Percentiles rank a stretch among this genome's conserved stretches.
Conservation (phyloP, 331 rosid species). For the Telfairia occidentalis region DNA sequence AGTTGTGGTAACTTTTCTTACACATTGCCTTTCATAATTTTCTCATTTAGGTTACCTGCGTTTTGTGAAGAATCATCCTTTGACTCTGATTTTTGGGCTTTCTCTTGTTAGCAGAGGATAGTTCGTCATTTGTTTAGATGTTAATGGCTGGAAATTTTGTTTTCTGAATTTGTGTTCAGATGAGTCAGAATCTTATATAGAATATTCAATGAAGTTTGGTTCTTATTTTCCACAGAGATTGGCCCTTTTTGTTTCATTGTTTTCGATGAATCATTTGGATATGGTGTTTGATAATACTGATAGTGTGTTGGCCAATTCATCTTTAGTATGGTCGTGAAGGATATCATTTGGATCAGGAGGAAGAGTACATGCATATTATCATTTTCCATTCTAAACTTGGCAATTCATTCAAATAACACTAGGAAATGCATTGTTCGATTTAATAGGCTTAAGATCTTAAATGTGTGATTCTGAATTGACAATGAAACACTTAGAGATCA, state of each 20-base stretch:
- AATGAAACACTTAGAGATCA: background rate
- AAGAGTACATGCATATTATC: background rate
- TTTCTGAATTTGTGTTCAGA: constrained; percentile 1
- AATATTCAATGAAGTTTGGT: background rate
- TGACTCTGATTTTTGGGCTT: background rate
- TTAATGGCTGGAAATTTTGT: background rate
- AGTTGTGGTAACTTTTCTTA: constrained; percentile 6
- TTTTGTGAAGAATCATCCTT: background rate
- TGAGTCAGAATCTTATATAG: background rate
- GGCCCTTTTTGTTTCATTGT: background rate
- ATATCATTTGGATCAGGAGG: background rate
- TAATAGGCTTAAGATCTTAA: background rate
- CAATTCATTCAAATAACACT: background rate
- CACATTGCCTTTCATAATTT: background rate
- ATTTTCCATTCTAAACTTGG: background rate
- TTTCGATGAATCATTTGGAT: background rate
- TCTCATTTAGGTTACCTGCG: background rate
- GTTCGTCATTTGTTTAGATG: background rate
- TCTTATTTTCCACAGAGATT: background rate
- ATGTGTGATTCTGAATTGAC: background rate
- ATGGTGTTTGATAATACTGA: background rate
- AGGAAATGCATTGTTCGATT: background rate
- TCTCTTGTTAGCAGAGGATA: background rate
- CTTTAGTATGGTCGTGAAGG: background rate
- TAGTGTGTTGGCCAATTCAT: background rate